phyloP scores from a whole-genome alignment of 2,329 filamentous ascomycete species.

The Neophaeococcomyces mojaviensis region DNA sequence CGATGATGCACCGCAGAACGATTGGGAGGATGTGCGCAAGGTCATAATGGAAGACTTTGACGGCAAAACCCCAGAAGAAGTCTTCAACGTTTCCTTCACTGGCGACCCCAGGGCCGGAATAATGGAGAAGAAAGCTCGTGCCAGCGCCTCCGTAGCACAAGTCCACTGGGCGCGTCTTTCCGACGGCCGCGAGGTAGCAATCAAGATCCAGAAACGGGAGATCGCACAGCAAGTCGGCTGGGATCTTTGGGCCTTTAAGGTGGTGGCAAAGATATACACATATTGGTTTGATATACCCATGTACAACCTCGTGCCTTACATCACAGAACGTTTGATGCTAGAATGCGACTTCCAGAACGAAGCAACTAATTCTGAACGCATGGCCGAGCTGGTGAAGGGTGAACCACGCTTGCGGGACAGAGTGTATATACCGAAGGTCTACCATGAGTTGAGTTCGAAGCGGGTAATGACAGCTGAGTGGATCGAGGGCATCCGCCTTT shows the following conservation, averaged over 20 bases:
- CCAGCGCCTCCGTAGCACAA: slow-evolving; percentile 85
- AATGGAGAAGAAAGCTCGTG: slow-evolving; percentile 64
- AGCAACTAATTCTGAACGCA: slow-evolving; percentile 76
- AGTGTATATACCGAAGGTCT: slow-evolving; percentile 83
- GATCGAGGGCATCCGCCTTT: slow-evolving; percentile 89
- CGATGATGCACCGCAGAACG: slow-evolving; percentile 90
- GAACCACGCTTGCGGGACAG: slow-evolving; percentile 70
- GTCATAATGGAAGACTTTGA: slow-evolving; percentile 87
- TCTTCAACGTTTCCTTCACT: slow-evolving; percentile 81
- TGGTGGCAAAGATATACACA: slow-evolving; percentile 74
- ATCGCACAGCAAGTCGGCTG: slow-evolving; percentile 84
- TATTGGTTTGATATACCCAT: slow-evolving; percentile 89
- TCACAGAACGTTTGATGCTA: slow-evolving; percentile 80
- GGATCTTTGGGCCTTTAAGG: slow-evolving; percentile 94
- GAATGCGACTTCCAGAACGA: slow-evolving; percentile 95
- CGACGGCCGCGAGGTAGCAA: slow-evolving; percentile 84
- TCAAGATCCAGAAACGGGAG: slow-evolving; percentile 95
- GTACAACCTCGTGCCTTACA: slow-evolving; percentile 83
- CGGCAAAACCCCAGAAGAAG: slow-evolving; percentile 73
- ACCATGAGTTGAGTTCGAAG: slow-evolving; percentile 71
- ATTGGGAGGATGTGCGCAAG: slow-evolving; percentile 74
- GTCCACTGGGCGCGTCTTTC: slow-evolving; percentile 86
- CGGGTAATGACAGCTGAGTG: slow-evolving; percentile 91
- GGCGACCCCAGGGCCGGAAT: slow-evolving; percentile 56
- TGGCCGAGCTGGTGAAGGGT: slow-evolving; percentile 66